A percentile compares a stretch with the other conserved stretches of the same genome.
Conservation (phyloP, 202 grass and related monocot genomes). For the Schoenoplectus triqueter region DNA sequence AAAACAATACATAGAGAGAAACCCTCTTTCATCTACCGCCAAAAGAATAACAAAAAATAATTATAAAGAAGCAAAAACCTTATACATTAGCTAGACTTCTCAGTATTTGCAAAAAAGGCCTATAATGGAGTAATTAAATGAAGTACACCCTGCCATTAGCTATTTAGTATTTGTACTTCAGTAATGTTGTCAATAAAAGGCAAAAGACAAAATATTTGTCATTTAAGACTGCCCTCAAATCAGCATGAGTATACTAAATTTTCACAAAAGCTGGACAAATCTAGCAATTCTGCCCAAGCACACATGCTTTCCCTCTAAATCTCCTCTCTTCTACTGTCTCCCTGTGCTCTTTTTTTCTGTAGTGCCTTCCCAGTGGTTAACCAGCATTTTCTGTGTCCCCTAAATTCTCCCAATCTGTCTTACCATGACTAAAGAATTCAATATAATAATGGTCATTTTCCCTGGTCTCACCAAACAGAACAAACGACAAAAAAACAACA, state of each 20-base stretch:
- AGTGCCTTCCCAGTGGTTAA: neutral
- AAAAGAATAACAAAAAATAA: neutral
- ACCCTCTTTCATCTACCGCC: no score
- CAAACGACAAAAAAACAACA: no score
- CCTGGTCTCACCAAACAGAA: no score
- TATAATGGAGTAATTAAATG: neutral
- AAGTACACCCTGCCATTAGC: neutral
- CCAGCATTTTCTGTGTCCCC: neutral
- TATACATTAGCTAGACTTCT: neutral
- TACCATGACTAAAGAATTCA: slow-evolving; percentile 12
- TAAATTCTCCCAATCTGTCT: neutral
- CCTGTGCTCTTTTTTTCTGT: neutral
- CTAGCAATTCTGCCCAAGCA: no score
- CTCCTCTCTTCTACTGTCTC: neutral
- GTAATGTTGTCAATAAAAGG: slow-evolving; percentile 13
- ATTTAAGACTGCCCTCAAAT: slow-evolving; percentile 8
- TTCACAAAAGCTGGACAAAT: neutral
- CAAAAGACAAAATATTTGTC: neutral
- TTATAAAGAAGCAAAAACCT: neutral
- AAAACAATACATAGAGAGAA: neutral
- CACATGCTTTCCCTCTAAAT: neutral
- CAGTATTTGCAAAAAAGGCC: neutral
- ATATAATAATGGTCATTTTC: neutral
- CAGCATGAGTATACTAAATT: neutral
- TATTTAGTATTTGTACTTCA: neutral